A percentile compares a stretch with the other conserved stretches of the same genome.
Conservation (phyloP, 257 asterid genomes). For the Solanum chiquidenum region DNA sequence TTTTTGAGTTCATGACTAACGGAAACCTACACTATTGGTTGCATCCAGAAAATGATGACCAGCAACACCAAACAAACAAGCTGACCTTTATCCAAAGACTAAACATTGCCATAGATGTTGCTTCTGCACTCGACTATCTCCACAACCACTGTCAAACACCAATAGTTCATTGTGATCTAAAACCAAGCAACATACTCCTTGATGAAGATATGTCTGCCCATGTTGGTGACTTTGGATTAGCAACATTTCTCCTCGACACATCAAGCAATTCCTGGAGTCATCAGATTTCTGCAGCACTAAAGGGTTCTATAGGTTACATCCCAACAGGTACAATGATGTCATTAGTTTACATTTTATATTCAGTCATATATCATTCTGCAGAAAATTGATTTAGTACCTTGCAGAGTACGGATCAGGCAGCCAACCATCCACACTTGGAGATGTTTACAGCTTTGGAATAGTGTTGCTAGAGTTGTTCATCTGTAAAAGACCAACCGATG, state of each 20-base stretch:
- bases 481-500: conserved; percentile 23
- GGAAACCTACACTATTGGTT: conserved; percentile 30
- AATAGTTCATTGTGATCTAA: conserved; percentile 31
- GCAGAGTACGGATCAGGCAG: conserved; percentile 30
- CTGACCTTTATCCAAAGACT: conserved; percentile 10
- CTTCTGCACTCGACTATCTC: conserved; percentile 31
- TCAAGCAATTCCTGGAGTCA: background rate
- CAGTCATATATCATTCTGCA: background rate
- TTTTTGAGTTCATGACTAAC: conserved; percentile 23
- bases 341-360: background rate
- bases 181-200: conserved; percentile 35
- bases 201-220: conserved; percentile 24
- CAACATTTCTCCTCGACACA: conserved; percentile 15
- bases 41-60: conserved; percentile 1
- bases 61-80: background rate
- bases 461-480: conserved; percentile 20
- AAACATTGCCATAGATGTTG: conserved; percentile 26
- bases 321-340: conserved; percentile 22
- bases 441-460: conserved; percentile 30
- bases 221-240: conserved; percentile 35
- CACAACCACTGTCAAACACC: conserved; percentile 15
- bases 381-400: background rate
- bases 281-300: conserved; percentile 9
- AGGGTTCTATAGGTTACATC: conserved; percentile 33
- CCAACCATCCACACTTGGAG: conserved; percentile 18